Base-by-base conservation (phyloP, 164 flowering plant species). In the Vitis riparia region DNA sequence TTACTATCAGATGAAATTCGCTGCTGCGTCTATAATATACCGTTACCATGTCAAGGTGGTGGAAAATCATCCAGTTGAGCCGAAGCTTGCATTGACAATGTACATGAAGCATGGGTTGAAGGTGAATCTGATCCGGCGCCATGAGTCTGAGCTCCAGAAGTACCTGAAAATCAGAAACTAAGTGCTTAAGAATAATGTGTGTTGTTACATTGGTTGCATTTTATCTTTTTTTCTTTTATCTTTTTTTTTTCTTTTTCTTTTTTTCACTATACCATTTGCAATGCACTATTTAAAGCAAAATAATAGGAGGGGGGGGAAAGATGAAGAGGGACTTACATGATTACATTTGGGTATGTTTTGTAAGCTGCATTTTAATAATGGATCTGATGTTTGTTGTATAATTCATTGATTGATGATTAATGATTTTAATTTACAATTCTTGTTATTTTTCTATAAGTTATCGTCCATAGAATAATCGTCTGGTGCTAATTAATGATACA, bases 71-170 rank as follows among this genome's bases (percentile, higher is more conserved):
- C 86, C 81, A 0, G 99, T 91, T 44, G 73, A 15, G 68, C 98
- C 99, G 0, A 95, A 90, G 75, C 83, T 91, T 49, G 94, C 97
- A 1, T 53, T 93, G 61, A 95, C 98, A 5, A 87, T 95, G 99
- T 93, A 93, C 82, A 89, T 95, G 92, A 91, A 95, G 81, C 71
- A 93, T 71, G 99, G 99, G 5, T 73, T 95, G 74, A 87, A 84
- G 78, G 99, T 91, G 58, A 81, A 69, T 9, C 82, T 95, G 6
- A 12, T 12, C 50, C 84, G 78, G 73, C 78, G 97, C 16, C 81
- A 85, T 8, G 67, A 74, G 29, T 69, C 75, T 3, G 81, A 85
- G 69, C 68, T 78, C 7, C 70, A 59, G n/a, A 78, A 68, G 68
- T 60, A 70, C 59, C 19, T 70, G 2, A 61, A 12, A 59, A 59